Evolutionary conservation across 768 basidiomycete species (phyloP).

Genomic region (Suillus occidentalis): DNA sequence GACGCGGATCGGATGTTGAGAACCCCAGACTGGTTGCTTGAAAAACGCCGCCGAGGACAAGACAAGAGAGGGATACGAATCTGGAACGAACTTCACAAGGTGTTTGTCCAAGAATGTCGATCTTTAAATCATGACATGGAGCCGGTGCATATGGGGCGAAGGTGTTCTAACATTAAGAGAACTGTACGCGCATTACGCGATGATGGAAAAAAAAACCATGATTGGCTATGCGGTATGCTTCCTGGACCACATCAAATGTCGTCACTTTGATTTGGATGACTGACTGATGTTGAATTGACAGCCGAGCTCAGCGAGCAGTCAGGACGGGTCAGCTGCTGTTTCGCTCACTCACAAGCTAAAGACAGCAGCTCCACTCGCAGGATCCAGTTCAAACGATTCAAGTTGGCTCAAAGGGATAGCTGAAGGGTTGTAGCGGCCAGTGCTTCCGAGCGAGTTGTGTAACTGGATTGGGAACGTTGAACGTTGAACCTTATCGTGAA

Average conservation of each 20-base stretch:
- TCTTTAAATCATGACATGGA: neutral
- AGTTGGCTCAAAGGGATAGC: neutral
- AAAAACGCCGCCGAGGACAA: neutral
- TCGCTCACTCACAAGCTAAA: neutral
- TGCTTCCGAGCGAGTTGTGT: neutral
- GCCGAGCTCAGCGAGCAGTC: too few species aligned
- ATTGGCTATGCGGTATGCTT: too few species aligned
- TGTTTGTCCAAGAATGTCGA: neutral
- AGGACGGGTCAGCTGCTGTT: neutral
- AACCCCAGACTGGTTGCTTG: neutral
- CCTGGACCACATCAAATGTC: neutral
- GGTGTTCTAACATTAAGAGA: neutral
- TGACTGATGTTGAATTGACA: too few species aligned
- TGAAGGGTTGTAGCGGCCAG: neutral
- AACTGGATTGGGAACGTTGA: neutral
- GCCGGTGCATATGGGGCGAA: conserved; percentile 9
- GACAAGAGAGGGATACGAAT: neutral
- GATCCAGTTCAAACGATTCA: neutral
- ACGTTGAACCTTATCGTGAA: neutral
- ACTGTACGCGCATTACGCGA: too few species aligned
- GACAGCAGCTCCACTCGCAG: neutral
- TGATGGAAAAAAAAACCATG: too few species aligned
- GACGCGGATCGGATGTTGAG: neutral
- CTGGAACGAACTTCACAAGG: neutral
- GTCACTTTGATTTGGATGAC: neutral